These are phyloP conservation scores for Trichosporon faecale DNA, from an alignment of 1,284 basidiomycete genomes.

Conservation along the genomic window DNA sequence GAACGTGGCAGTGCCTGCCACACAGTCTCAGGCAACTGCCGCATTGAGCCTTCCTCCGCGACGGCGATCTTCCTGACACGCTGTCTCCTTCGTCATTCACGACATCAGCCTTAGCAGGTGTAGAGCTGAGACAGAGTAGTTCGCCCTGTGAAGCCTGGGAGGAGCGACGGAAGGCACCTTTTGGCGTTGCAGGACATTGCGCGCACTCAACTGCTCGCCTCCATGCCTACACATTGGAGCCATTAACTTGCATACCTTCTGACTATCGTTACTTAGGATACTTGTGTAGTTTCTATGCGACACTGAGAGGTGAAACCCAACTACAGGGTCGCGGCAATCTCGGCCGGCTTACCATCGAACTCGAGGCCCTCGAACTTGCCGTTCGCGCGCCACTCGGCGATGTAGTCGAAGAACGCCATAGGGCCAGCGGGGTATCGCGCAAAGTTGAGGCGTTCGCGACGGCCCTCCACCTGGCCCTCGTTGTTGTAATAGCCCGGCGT, in stretches of 20 bases:
- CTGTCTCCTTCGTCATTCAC: too few relatives aligned
- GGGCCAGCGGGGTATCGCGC: constrained; percentile 16
- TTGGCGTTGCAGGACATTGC: too few relatives aligned
- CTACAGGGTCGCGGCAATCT: neutral
- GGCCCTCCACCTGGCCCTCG: constrained; percentile 18
- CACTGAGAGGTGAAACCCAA: neutral
- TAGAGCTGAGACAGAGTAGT: too few relatives aligned
- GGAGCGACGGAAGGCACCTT: too few relatives aligned
- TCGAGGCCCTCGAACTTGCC: constrained; percentile 21
- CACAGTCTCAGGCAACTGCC: too few relatives aligned
- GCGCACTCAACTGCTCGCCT: too few relatives aligned
- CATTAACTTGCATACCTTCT: constrained; percentile 1
- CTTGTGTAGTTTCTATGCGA: neutral
- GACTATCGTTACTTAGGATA: neutral
- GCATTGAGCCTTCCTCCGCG: too few relatives aligned
- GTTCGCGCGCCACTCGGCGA: constrained; percentile 16
- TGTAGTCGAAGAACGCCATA: constrained; percentile 20
- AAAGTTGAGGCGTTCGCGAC: constrained; percentile 10
- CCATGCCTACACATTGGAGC: too few relatives aligned
- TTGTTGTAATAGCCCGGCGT: constrained; percentile 17
- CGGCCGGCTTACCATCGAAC: constrained; percentile 19
- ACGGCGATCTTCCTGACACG: too few relatives aligned
- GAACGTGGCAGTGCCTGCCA: too few relatives aligned
- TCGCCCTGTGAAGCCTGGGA: too few relatives aligned
- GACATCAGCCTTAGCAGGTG: too few relatives aligned